Evolutionary conservation across 2,329 filamentous ascomycete species (phyloP).

Genomic region (Neospermospora avenae): DNA sequence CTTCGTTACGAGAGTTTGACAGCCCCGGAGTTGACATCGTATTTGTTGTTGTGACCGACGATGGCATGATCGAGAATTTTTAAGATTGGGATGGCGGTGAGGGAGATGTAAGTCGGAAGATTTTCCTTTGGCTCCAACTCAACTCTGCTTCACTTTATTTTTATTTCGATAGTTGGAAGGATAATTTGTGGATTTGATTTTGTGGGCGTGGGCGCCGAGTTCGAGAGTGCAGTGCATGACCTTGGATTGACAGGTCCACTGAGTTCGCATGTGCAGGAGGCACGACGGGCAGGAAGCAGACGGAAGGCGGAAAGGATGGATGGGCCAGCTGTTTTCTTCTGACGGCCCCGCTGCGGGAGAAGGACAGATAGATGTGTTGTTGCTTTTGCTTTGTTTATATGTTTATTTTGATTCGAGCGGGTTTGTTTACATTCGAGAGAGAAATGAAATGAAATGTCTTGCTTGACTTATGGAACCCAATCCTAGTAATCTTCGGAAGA

Average conservation of each 20-base stretch:
- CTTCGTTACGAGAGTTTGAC: too few species aligned
- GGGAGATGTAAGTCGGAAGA: too few species aligned
- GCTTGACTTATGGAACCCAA: too few species aligned
- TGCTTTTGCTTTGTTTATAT: neutral
- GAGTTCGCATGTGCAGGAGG: conserved; percentile 4
- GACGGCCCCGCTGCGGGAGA: conserved; percentile 13
- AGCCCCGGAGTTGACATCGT: too few species aligned
- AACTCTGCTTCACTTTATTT: too few species aligned
- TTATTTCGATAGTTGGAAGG: neutral
- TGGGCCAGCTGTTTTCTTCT: neutral
- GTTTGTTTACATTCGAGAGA: neutral
- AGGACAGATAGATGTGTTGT: neutral
- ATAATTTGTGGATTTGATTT: too few species aligned
- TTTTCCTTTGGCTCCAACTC: too few species aligned
- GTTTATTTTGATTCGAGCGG: neutral
- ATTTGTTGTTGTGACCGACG: neutral
- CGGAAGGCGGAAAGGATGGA: neutral
- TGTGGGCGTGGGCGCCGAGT: neutral
- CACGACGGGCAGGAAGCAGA: neutral
- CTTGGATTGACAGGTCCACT: neutral
- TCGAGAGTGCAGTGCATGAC: neutral
- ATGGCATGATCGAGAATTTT: conserved; percentile 5
- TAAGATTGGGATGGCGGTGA: conserved; percentile 30
- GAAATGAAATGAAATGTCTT: too few species aligned
- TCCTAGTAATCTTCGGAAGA: too few species aligned